Conservation (phyloP, 208 protist genomes). For the Perkinsela sp. region DNA sequence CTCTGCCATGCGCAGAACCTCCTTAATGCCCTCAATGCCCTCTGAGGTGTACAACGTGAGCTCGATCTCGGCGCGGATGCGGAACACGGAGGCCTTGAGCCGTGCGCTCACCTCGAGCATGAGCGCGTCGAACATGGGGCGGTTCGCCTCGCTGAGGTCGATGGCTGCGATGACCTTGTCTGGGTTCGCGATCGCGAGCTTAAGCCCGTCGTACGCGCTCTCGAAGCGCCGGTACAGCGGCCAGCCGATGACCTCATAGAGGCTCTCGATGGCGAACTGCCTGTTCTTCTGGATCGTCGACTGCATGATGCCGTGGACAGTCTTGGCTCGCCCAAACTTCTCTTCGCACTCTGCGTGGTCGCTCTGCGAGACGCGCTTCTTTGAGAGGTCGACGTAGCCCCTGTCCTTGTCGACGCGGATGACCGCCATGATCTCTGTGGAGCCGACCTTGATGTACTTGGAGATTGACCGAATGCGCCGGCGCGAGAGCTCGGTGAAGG, state of each 20-base stretch:
- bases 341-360: slow-evolving; percentile 76
- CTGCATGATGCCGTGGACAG: slow-evolving; percentile 80
- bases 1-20: slow-evolving; percentile 27
- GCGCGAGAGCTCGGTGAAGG: slow-evolving; percentile 83
- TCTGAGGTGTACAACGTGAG: slow-evolving; percentile 70
- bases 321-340: slow-evolving; percentile 77
- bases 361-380: slow-evolving; percentile 76
- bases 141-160: slow-evolving; percentile 1
- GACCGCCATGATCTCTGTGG: slow-evolving; percentile 80
- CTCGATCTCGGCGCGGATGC: slow-evolving; percentile 56
- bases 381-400: slow-evolving; percentile 94
- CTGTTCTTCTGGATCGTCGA: slow-evolving; percentile 62
- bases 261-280: slow-evolving; percentile 18
- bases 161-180: slow-evolving; percentile 10
- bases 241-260: slow-evolving; percentile 79
- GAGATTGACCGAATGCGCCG: slow-evolving; percentile 90
- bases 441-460: slow-evolving; percentile 90
- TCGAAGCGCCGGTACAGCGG: slow-evolving; percentile 56
- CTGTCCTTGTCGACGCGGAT: slow-evolving; percentile 94
- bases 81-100: slow-evolving; percentile 45
- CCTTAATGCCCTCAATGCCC: slow-evolving; percentile 71
- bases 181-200: slow-evolving; percentile 11
- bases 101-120: slow-evolving; percentile 25
- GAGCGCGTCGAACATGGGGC: slow-evolving; percentile 11
- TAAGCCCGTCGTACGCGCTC: slow-evolving; percentile 66